phyloP scores from a whole-genome alignment of 345 rosid genomes.

The Populus alba region DNA sequence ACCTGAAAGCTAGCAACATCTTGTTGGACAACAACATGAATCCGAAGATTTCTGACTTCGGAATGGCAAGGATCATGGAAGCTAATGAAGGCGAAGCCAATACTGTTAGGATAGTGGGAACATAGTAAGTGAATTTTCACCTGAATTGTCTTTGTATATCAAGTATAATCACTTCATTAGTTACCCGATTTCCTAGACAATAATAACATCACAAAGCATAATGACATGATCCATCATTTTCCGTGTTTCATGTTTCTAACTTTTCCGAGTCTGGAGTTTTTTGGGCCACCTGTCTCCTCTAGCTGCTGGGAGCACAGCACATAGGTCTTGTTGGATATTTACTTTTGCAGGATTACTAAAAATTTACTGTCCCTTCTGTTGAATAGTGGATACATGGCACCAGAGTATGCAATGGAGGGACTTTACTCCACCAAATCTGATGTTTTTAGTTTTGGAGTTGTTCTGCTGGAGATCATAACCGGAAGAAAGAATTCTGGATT shows the following conservation, averaged over 20 bases:
- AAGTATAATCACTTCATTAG: neutral
- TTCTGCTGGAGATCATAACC: slow-evolving; percentile 54
- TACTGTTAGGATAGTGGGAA: slow-evolving; percentile 50
- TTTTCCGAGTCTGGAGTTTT: too few species aligned
- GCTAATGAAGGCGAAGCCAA: slow-evolving; percentile 35
- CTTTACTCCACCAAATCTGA: slow-evolving; percentile 55
- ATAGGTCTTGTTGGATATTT: neutral
- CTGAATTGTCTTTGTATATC: neutral
- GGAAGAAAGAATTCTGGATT: slow-evolving; percentile 37
- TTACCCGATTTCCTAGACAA: neutral
- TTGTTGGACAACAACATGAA: slow-evolving; percentile 49
- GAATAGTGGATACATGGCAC: slow-evolving; percentile 59
- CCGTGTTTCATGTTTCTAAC: too few species aligned
- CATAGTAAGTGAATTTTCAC: slow-evolving; percentile 37
- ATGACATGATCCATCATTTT: neutral
- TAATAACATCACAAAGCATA: neutral
- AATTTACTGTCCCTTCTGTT: neutral
- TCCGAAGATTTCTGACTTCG: slow-evolving; percentile 62
- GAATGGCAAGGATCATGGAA: slow-evolving; percentile 51
- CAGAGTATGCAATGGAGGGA: slow-evolving; percentile 50
- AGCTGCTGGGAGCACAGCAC: neutral
- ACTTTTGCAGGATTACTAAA: neutral
- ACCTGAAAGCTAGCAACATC: slow-evolving; percentile 57
- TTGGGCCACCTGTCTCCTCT: too few species aligned
- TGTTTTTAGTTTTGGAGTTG: slow-evolving; percentile 56